Base-by-base conservation (phyloP, 768 basidiomycete genomes). In the Pleurotus cornucopiae region DNA sequence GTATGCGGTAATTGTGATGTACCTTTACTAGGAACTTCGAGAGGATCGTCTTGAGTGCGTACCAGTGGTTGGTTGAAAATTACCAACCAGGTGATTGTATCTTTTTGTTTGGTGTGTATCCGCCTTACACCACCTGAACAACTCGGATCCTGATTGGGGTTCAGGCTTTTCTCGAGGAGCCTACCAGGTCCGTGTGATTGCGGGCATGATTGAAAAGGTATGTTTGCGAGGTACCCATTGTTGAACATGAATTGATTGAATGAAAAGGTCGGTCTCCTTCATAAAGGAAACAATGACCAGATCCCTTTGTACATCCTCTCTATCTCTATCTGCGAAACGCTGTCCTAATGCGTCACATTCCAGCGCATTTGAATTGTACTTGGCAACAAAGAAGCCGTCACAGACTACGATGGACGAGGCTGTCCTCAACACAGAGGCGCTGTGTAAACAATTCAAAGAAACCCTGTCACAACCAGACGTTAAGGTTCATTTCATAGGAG, bases 91-190 rank as follows among this genome's bases (percentile, higher is more conserved):
- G 73, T 1, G 77, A 79, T 53, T 62, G 60, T 20, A 71, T 79
- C 20, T 77, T 66, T 60, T 51, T 79, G 6, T 76, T 79, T 44
- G 78, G 76, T 73, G 44, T 25, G 63, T 51, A 26, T 43, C 25
- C 23, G 23, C 38, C 3, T 21, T n/a, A n/a, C n/a, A n/a, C n/a
- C n/a, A n/a, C n/a, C n/a, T n/a, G n/a, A n/a, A n/a, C n/a, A n/a
- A n/a, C n/a, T n/a, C n/a, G n/a, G 25, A 6, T 20, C 18, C 6
- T 11, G 13, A 23, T 41, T 11, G 4, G 23, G 30, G 16, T 0
- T 16, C 7, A 79, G 79, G 79, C 0, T 80, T 76, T 60, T 80
- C 78, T 2, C 75, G 78, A 13, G 78, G 78, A 2, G 77, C 76
- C 23, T 78, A 75, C 60, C 78, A 78, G 60, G 74, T 73, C 7